phyloP scores from a whole-genome alignment of 2,329 filamentous ascomycete genomes.

The Pseudohalonectria lignicola region DNA sequence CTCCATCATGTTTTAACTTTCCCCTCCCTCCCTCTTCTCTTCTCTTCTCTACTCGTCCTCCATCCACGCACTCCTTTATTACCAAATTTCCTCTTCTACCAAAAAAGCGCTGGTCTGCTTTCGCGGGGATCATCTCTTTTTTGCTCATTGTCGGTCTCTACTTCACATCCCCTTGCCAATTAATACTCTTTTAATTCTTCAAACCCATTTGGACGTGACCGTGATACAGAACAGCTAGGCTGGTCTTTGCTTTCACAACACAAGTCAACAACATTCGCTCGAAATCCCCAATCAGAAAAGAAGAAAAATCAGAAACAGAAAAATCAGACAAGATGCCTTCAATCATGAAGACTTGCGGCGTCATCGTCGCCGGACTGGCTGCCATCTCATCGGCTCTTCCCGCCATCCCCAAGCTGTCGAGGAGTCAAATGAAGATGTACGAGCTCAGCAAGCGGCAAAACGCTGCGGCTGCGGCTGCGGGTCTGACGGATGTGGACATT shows the following conservation, averaged over 20 bases:
- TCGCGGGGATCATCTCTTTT: constrained; percentile 22
- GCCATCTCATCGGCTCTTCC: constrained; percentile 36
- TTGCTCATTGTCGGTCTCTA: constrained; percentile 8
- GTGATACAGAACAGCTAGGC: constrained; percentile 20
- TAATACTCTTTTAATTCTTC: constrained; percentile 19
- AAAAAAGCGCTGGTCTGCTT: constrained; percentile 42
- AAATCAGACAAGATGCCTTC: constrained; percentile 31
- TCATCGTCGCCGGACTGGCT: constrained; percentile 31
- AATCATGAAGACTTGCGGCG: constrained; percentile 30
- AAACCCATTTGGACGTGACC: constrained; percentile 1
- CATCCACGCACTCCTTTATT: constrained; percentile 5
- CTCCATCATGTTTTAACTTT: constrained; percentile 16
- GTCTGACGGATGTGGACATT: constrained; percentile 42
- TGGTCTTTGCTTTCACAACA: constrained; percentile 23
- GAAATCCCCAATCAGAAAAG: constrained; percentile 7
- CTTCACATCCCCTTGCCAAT: constrained; percentile 10
- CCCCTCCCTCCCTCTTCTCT: constrained; percentile 2
- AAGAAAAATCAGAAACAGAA: constrained; percentile 10
- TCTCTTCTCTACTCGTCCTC: constrained; percentile 5
- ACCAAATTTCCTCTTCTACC: constrained; percentile 13
- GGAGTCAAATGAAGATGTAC: constrained; percentile 33
- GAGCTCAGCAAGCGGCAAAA: constrained; percentile 38
- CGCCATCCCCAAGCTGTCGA: constrained; percentile 27
- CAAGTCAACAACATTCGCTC: constrained; percentile 9
- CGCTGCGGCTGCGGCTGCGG: constrained; percentile 28